phyloP scores from a whole-genome alignment of 805 yeast genomes.

The Ogataea corticis region DNA sequence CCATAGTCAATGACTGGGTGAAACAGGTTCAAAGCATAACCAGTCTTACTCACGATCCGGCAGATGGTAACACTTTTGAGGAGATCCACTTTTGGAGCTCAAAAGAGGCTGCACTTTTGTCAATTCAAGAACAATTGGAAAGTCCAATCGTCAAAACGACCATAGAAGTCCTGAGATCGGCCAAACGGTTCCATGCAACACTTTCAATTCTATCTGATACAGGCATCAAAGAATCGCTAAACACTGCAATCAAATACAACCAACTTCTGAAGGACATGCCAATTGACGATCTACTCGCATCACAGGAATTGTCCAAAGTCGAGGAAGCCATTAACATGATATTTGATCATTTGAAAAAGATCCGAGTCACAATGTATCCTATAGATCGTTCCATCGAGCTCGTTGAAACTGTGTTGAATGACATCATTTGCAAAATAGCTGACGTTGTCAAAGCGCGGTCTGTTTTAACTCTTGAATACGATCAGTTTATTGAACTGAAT shows the following conservation, averaged over 20 bases:
- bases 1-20: conserved; percentile 73
- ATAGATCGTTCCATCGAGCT: conserved; percentile 60
- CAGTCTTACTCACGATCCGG: conserved; percentile 49
- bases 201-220: conserved; percentile 72
- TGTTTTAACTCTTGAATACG: conserved; percentile 45
- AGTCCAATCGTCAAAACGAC: conserved; percentile 56
- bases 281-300: conserved; percentile 53
- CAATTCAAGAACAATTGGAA: conserved; percentile 58
- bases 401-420: conserved; percentile 64
- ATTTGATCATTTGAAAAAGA: conserved; percentile 63
- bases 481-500: conserved; percentile 39
- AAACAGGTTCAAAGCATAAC: conserved; percentile 60
- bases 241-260: conserved; percentile 54
- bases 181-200: conserved; percentile 80
- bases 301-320: conserved; percentile 45
- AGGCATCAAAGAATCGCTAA: conserved; percentile 57
- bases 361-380: conserved; percentile 64
- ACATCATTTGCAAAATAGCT: conserved; percentile 48
- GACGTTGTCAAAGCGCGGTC: conserved; percentile 38
- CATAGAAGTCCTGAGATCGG: conserved; percentile 58
- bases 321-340: conserved; percentile 46
- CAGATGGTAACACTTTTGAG: conserved; percentile 56
- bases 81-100: conserved; percentile 81
- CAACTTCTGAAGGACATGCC: conserved; percentile 72
- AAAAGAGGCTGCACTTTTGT: conserved; percentile 57